Evolutionary conservation across 306 rosid genomes (phyloP), one percentile per base, ranked within the genome.

Genomic region (Trifolium fragiferum): DNA sequence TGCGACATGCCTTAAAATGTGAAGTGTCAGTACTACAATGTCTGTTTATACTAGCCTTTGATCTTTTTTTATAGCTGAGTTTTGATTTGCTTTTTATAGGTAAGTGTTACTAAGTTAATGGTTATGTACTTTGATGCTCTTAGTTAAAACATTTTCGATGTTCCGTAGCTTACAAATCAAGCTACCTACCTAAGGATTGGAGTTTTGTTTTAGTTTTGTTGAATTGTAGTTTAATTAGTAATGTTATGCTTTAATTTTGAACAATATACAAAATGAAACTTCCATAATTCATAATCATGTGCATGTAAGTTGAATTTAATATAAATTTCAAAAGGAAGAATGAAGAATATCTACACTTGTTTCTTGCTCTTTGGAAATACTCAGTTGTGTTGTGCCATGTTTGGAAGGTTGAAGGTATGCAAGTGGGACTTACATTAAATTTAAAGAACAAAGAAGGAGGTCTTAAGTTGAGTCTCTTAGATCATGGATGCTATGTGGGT

Each of bases 351-450:
- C 77, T 57, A 40, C 20, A n/a, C 18, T 20, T 15, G n/a, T 66
- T 65, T 19, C 35, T 14, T 55, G 20, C 54, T 55, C 21, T 47
- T 61, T 23, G 54, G 51, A 50, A 50, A 50, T 11, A 16, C 21
- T 46, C 16, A 43, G 63, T 40, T 69, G 43, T 80, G 64, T 23
- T 74, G 58, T 80, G 62, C 76, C 80, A 60, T 81, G 80, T 82
- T 65, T 78, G 76, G 76, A 79, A 93, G 98, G 96, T 88, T 83
- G 72, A 85, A 78, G 92, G 85, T 19, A 80, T 89, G 93, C 86
- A 86, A 58, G 84, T 87, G 65, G 92, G 93, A 64, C 77, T 88
- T 41, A 84, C 90, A 59, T 46, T 83, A 62, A 82, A 83, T 83
- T 81, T 93, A 54, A 76, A 76, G 81, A 85, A 85, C 81, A 81